phyloP scores from a whole-genome alignment of 108 stramenopile genomes.

The Nannochloropsis oceanica region DNA sequence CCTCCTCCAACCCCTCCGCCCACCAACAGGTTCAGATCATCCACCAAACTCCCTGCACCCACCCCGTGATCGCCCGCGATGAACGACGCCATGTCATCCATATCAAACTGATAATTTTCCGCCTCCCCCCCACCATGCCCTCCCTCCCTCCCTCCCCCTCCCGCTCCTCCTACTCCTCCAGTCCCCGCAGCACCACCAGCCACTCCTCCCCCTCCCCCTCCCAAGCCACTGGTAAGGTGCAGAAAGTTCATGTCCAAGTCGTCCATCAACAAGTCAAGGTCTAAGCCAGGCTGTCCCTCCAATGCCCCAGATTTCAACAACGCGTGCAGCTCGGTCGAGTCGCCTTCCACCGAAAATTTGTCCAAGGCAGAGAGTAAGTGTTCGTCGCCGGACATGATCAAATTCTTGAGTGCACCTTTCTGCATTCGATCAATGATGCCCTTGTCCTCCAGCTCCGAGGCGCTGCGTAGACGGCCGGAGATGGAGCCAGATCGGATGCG shows the following conservation, averaged over 20 bases:
- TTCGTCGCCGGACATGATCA: constrained; percentile 42
- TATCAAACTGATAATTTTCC: constrained; percentile 4
- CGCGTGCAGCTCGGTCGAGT: constrained; percentile 23
- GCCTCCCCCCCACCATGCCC: constrained; percentile 1
- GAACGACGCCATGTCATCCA: not conserved
- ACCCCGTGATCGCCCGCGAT: constrained; percentile 3
- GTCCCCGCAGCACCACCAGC: not conserved
- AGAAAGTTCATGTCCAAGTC: not conserved
- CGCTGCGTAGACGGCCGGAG: constrained; percentile 4
- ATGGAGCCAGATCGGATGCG: not conserved
- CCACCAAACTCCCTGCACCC: not conserved
- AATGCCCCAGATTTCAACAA: not conserved
- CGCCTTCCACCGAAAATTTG: constrained; percentile 32
- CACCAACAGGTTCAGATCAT: not conserved
- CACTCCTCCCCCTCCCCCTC: not conserved
- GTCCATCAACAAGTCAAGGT: not conserved
- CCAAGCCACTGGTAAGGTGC: not conserved
- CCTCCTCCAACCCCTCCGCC: not conserved
- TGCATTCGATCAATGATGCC: constrained; percentile 42
- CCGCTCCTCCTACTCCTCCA: not conserved
- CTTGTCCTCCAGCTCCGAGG: constrained; percentile 41
- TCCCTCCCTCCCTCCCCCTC: not conserved
- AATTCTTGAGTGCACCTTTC: constrained; percentile 42
- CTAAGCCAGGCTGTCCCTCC: not conserved
- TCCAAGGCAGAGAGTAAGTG: constrained; percentile 33